A percentile compares a stretch with the other conserved stretches of the same genome.
Conservation (phyloP, 2,329 filamentous ascomycete genomes). For the Fusarium sp. region DNA sequence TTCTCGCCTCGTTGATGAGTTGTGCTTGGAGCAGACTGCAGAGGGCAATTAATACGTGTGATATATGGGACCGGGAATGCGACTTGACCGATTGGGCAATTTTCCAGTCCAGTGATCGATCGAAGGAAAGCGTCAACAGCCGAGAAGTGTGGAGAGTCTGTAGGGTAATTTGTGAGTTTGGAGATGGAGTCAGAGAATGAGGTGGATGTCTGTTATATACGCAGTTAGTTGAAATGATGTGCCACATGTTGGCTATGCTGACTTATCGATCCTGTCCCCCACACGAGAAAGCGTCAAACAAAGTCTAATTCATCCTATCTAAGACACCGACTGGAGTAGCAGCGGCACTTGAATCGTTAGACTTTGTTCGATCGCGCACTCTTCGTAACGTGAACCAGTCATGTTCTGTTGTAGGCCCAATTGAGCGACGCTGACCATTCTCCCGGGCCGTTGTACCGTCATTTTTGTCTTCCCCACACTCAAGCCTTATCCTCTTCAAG, state of each 20-base stretch:
- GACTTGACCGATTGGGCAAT: not conserved
- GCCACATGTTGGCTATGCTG: not conserved
- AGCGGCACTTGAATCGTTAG: not conserved
- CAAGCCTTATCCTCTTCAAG: slow-evolving; percentile 11
- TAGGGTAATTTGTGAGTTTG: not conserved
- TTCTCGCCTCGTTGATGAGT: not conserved
- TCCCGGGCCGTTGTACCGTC: slow-evolving; percentile 18
- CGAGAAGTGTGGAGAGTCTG: not conserved
- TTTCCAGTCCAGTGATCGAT: not conserved
- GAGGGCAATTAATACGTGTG: not conserved
- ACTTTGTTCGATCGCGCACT: not conserved
- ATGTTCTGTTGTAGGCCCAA: not conserved
- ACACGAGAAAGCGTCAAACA: not conserved
- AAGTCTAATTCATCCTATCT: not conserved
- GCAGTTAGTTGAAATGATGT: not conserved
- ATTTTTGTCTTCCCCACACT: slow-evolving; percentile 7
- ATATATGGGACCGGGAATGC: not conserved
- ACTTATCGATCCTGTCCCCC: not conserved
- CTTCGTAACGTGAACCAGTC: not conserved
- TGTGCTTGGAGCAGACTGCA: not conserved
- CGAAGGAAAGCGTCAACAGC: not conserved
- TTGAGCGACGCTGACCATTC: not conserved
- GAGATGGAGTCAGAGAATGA: not conserved
- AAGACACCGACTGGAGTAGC: not conserved
- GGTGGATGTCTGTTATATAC: not conserved